A percentile compares a stretch with the other conserved stretches of the same genome.
Evolutionary conservation across 495 filamentous ascomycete species (phyloP).

Genomic region (Xylaria acuta): DNA sequence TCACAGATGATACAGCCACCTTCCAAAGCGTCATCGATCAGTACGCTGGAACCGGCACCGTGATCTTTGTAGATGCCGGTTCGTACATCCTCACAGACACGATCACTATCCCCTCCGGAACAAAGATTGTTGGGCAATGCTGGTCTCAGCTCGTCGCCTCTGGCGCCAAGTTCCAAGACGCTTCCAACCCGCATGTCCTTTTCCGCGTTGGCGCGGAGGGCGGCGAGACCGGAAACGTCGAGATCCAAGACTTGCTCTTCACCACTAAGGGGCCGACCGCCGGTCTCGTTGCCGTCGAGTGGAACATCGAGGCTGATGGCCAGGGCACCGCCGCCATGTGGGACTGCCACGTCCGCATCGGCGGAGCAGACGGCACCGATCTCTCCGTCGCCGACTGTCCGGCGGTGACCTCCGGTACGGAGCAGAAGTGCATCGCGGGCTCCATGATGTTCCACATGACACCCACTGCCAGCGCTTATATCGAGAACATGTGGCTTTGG

Average conservation of each 20-base stretch:
- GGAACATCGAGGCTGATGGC: constrained; percentile 25
- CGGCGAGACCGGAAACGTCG: constrained; percentile 55
- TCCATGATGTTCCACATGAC: not conserved
- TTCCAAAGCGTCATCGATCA: not conserved
- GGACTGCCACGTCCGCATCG: constrained; percentile 74
- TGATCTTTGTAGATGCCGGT: not conserved
- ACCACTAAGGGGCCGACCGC: constrained; percentile 46
- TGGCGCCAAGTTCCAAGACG: not conserved
- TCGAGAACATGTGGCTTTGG: constrained; percentile 78
- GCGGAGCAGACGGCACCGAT: constrained; percentile 69
- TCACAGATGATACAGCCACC: not conserved
- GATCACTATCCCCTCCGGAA: not conserved
- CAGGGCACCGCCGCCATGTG: constrained; percentile 62
- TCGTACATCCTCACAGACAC: not conserved
- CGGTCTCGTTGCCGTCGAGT: constrained; percentile 44
- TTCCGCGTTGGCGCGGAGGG: not conserved
- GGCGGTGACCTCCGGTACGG: not conserved
- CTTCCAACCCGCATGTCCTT: not conserved
- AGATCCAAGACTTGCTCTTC: constrained; percentile 61
- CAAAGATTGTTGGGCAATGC: not conserved
- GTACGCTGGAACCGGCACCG: not conserved
- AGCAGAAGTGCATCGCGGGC: not conserved
- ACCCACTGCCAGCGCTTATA: constrained; percentile 58
- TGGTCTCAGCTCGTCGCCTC: not conserved
- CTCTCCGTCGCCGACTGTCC: constrained; percentile 67